Evolutionary conservation across 2,329 filamentous ascomycete genomes (phyloP), one percentile per base, ranked within the genome.

Genomic region (Magnaporthiopsis incrustans): DNA sequence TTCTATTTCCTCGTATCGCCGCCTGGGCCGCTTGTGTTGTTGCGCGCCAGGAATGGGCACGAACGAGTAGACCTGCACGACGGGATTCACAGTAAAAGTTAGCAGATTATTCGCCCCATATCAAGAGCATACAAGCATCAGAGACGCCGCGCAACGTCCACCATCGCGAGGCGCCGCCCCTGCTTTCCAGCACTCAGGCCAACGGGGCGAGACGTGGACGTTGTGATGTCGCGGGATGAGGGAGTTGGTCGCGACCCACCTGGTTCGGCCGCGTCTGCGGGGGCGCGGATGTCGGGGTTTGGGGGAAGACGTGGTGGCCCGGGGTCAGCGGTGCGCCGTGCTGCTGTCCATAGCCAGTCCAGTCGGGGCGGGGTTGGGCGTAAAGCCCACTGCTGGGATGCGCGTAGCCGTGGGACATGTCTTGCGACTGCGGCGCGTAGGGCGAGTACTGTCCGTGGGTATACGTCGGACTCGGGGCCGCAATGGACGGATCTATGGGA

Each of bases 401-500:
- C 66, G 83, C 81, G 71, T 92, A 92, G 72, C 84, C 85, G 71
- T 96, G 90, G 71, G 88, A 82, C 90, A 97, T 95, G 71, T 96
- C 91, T 82, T 92, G 89, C 69, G 87, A 88, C 69, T 88, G 88
- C 65, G 90, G 86, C 65, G 87, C 87, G 78, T 97, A 97, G 50
- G 93, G 91, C 70, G 92, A 94, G 77, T 96, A 96, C 75, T 90
- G 88, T 67, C 83, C 81, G 72, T 92, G 89, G 71, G 91, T 85
- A 44, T 69, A 97, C 72, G 91, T 93, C 66, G 94, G 93, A 83
- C 92, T 97, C 74, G 92, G 90, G 73, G 91, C 89, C 78, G 92
- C 90, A 77, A 97, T 97, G 77, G 92, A 96, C 74, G 93, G 92
- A 96, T 97, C 94, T 97, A 96, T 93, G 89, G 92, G 92, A 83